phyloP scores from a whole-genome alignment of 371 early-diverging fungal species.

The Mortierella sp. region DNA sequence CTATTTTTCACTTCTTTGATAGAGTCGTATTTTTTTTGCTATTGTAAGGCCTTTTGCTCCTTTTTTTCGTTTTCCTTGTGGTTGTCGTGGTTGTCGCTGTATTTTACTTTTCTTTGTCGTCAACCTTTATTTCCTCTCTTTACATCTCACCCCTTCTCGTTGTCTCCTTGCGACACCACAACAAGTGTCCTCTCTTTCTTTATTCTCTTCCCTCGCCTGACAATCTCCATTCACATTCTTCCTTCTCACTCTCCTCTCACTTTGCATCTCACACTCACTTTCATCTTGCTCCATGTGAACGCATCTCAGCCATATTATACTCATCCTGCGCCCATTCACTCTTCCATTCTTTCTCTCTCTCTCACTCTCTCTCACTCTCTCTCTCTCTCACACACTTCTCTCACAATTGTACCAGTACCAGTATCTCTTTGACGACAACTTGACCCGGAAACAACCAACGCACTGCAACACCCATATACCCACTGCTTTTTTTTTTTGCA shows the following conservation, averaged over 20 bases:
- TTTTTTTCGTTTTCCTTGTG: not conserved
- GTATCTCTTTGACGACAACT: not conserved
- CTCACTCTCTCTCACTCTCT: not conserved
- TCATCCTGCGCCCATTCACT: not conserved
- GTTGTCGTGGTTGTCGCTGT: not conserved
- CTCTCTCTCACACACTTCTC: not conserved
- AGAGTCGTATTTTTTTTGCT: not conserved
- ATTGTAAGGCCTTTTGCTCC: not conserved
- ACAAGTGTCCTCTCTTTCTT: not conserved
- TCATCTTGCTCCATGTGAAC: not conserved
- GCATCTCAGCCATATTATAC: not conserved
- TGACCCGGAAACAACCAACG: not conserved
- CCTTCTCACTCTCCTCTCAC: not conserved
- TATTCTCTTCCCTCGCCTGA: not conserved
- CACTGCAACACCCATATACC: not conserved
- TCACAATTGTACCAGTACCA: not conserved
- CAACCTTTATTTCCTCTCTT: not conserved
- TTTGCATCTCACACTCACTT: not conserved
- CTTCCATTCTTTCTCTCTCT: slow-evolving; percentile 6
- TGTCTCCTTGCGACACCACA: not conserved
- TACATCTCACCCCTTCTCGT: not conserved
- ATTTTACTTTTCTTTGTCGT: not conserved
- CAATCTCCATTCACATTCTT: not conserved
- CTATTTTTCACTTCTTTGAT: not conserved
- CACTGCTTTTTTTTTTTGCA: not conserved